These are phyloP conservation scores for Colletotrichum shisoi DNA, from an alignment of 2,329 filamentous ascomycete genomes.

Conservation along the genomic window DNA sequence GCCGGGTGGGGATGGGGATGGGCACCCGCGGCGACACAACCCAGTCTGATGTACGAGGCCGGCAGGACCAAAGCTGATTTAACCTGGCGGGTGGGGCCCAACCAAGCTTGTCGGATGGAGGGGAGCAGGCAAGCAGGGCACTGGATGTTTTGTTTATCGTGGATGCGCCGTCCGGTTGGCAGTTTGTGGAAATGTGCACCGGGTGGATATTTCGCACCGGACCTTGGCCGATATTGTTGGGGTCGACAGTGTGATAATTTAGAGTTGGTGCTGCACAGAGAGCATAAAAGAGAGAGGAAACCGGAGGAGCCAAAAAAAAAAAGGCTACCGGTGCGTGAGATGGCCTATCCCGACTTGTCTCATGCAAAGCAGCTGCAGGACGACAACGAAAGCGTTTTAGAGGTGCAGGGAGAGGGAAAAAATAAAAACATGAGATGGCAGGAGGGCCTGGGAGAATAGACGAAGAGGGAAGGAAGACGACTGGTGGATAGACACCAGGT, in stretches of 20 bases:
- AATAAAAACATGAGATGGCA: constrained; percentile 16
- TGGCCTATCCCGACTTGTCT: neutral
- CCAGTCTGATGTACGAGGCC: constrained; percentile 17
- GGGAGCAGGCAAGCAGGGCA: neutral
- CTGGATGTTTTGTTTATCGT: neutral
- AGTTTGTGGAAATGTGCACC: constrained; percentile 21
- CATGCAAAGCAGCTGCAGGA: neutral
- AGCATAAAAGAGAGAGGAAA: no score
- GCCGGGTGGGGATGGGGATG: constrained; percentile 22
- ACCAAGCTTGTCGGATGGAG: constrained; percentile 16
- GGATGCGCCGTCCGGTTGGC: constrained; percentile 20
- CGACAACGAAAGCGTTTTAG: constrained; percentile 2
- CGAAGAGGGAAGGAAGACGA: neutral
- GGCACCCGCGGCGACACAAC: constrained; percentile 32
- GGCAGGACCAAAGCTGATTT: constrained; percentile 7
- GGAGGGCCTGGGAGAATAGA: neutral
- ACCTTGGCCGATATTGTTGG: constrained; percentile 23
- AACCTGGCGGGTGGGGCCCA: constrained; percentile 15
- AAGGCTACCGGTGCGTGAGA: neutral
- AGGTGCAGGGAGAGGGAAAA: neutral
- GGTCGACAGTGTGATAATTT: constrained; percentile 4
- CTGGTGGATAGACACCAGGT: constrained; percentile 22
- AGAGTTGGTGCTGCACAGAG: neutral
- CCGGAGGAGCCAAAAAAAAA: neutral
- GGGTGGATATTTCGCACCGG: constrained; percentile 26